Conservation (phyloP, 176 grass and related monocot species). For the Olyra latifolia region DNA sequence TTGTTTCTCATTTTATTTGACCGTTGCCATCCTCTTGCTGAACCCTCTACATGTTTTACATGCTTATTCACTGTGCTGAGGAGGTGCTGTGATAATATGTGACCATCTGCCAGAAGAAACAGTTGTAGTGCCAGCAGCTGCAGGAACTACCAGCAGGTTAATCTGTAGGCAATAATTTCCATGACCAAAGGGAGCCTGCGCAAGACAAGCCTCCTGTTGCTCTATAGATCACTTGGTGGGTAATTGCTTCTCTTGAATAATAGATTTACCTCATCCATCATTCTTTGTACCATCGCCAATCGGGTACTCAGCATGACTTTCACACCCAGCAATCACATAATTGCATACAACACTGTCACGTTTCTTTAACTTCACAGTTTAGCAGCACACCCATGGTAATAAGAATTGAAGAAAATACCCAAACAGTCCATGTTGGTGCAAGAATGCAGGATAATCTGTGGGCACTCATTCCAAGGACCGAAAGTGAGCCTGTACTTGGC, state of each 20-base stretch:
- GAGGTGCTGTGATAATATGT: conserved; percentile 34
- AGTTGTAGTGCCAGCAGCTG: conserved; percentile 20
- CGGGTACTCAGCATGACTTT: conserved; percentile 12
- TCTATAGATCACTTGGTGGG: conserved; percentile 32
- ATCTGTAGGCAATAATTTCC: conserved; percentile 39
- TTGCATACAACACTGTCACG: conserved; percentile 12
- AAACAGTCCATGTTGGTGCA: conserved; percentile 15
- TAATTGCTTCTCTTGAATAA: neutral
- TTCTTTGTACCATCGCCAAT: conserved; percentile 1
- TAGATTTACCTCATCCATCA: neutral
- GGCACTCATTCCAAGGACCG: conserved; percentile 41
- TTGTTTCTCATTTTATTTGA: conserved; percentile 23
- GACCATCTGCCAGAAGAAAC: conserved; percentile 36
- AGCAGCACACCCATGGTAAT: conserved; percentile 21
- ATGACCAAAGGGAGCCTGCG: conserved; percentile 16
- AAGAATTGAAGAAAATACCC: conserved; percentile 3
- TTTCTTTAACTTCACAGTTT: conserved; percentile 31
- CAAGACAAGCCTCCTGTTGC: conserved; percentile 21
- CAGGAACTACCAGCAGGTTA: conserved; percentile 40
- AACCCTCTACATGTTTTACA: neutral
- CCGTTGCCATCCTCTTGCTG: conserved; percentile 14
- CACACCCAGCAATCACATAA: neutral
- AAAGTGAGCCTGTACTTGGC: conserved; percentile 42
- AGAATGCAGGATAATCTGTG: conserved; percentile 36
- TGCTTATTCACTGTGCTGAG: conserved; percentile 19